These are phyloP conservation scores for Monosporascus ibericus DNA, from an alignment of 2,329 filamentous ascomycete species.

Conservation along the genomic window DNA sequence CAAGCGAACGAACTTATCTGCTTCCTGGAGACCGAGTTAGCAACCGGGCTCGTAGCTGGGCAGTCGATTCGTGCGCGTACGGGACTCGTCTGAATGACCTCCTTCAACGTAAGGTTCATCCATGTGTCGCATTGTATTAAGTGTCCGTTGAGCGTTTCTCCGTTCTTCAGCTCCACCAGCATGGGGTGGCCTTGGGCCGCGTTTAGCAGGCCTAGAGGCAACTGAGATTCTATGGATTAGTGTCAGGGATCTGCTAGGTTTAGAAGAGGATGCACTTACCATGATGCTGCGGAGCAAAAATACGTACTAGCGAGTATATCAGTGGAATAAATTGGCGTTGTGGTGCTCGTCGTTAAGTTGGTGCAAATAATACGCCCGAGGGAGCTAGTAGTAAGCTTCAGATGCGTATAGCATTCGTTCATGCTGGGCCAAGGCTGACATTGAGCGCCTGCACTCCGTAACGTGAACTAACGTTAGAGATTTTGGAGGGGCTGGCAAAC, in stretches of 20 bases:
- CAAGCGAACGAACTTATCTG: constrained; percentile 86
- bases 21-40: constrained; percentile 55
- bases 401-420: not conserved
- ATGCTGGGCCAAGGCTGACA: too few relatives aligned
- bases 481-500: not conserved
- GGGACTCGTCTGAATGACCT: constrained; percentile 92
- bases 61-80: constrained; percentile 33
- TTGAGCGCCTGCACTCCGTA: too few relatives aligned
- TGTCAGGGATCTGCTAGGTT: not conserved
- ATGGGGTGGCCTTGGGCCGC: constrained; percentile 95
- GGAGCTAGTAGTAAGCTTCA: not conserved
- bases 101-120: constrained; percentile 98
- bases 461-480: not conserved
- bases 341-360: not conserved
- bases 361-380: not conserved
- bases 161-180: constrained; percentile 51
- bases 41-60: constrained; percentile 1
- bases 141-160: constrained; percentile 88
- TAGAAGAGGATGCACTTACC: not conserved
- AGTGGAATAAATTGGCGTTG: not conserved
- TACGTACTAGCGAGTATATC: constrained; percentile 2
- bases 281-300: not conserved
- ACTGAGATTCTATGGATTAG: constrained; percentile 32
- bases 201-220: constrained; percentile 78
- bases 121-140: constrained; percentile 96